Conservation (phyloP, 2,329 filamentous ascomycete species). For the Lachnellula arida region DNA sequence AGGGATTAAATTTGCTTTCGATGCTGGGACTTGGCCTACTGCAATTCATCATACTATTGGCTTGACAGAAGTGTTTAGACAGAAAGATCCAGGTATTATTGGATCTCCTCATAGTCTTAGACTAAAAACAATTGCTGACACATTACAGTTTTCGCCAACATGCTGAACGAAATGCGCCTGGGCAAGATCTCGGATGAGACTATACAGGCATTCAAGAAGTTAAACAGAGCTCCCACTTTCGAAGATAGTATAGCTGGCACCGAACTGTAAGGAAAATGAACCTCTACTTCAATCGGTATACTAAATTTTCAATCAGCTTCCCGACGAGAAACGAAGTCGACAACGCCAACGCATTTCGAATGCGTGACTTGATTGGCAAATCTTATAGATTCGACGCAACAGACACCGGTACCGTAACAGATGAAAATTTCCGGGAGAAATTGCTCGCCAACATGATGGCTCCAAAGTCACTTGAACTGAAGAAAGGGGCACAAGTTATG, state of each 20-base stretch:
- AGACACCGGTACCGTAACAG: slow-evolving; percentile 66
- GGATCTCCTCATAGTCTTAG: background rate
- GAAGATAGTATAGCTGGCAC: slow-evolving; percentile 76
- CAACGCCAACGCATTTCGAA: slow-evolving; percentile 70
- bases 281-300: background rate
- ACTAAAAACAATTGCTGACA: slow-evolving; percentile 23
- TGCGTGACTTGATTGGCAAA: slow-evolving; percentile 67
- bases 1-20: slow-evolving; percentile 84
- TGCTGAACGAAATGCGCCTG: slow-evolving; percentile 97
- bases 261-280: slow-evolving; percentile 58
- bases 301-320: slow-evolving; percentile 50
- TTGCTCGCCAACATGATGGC: slow-evolving; percentile 91
- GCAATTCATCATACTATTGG: slow-evolving; percentile 95
- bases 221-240: slow-evolving; percentile 67
- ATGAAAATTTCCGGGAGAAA: slow-evolving; percentile 66
- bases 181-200: slow-evolving; percentile 75
- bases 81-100: slow-evolving; percentile 66
- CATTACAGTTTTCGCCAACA: slow-evolving; percentile 69
- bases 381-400: slow-evolving; percentile 63
- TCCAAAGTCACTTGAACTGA: slow-evolving; percentile 72
- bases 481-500: slow-evolving; percentile 95
- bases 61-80: slow-evolving; percentile 91
- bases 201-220: slow-evolving; percentile 66
- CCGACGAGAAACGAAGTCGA: slow-evolving; percentile 90
- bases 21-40: slow-evolving; percentile 85